These are phyloP conservation scores for Rhodotorula sp. DNA, from an alignment of 1,284 basidiomycete genomes.

Conservation along the genomic window DNA sequence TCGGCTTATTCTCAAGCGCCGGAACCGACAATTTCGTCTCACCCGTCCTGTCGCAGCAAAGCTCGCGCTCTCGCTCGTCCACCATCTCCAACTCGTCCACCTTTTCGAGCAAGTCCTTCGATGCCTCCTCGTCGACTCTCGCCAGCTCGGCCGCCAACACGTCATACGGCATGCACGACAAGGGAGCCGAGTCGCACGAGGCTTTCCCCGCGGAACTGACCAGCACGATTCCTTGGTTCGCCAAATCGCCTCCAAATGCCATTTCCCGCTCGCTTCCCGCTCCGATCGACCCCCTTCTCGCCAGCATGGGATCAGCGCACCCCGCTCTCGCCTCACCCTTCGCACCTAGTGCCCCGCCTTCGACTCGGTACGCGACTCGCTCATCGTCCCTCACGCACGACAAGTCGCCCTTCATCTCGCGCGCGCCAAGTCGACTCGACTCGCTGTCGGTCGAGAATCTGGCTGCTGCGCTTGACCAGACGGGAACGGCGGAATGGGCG, in stretches of 20 bases:
- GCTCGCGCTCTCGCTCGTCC: slow-evolving; percentile 7
- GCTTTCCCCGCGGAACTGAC: slow-evolving; percentile 5
- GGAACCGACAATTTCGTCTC: not conserved
- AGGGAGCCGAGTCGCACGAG: not conserved
- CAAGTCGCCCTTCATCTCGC: not conserved
- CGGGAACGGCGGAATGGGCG: not conserved
- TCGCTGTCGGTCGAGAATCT: not conserved
- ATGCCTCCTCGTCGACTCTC: slow-evolving; percentile 19
- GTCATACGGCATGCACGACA: slow-evolving; percentile 3
- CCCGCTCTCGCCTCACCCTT: slow-evolving; percentile 11
- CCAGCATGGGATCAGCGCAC: not conserved
- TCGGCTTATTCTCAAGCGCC: slow-evolving; percentile 15
- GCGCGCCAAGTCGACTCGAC: not conserved
- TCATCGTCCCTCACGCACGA: not conserved
- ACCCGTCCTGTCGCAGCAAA: not conserved
- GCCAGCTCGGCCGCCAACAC: slow-evolving; percentile 22
- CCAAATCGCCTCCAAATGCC: slow-evolving; percentile 1
- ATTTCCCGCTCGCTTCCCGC: not conserved
- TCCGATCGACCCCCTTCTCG: slow-evolving; percentile 3
- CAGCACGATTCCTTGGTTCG: not conserved
- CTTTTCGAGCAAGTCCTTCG: slow-evolving; percentile 21
- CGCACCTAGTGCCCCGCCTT: not conserved
- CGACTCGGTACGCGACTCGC: not conserved
- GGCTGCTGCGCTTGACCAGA: not conserved
- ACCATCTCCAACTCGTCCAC: slow-evolving; percentile 4